Evolutionary conservation across 805 yeast genomes (phyloP).

Genomic region (Isabelozyma gotoi): DNA sequence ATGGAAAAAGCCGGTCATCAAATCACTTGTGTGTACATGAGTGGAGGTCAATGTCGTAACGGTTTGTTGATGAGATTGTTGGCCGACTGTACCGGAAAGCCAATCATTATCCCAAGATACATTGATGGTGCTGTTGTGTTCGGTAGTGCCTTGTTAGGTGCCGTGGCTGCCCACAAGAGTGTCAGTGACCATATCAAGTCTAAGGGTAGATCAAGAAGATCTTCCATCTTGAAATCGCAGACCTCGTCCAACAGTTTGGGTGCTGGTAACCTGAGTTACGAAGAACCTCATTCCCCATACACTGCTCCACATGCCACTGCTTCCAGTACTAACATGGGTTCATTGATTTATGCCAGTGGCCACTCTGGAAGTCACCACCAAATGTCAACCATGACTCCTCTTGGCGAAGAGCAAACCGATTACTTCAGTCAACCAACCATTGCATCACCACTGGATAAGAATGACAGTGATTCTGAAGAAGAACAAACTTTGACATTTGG

Average conservation of each 20-base stretch:
- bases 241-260: slow-evolving; percentile 20
- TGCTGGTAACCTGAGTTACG: slow-evolving; percentile 11
- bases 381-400: slow-evolving; percentile 36
- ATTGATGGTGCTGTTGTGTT: slow-evolving; percentile 97
- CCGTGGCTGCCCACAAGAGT: slow-evolving; percentile 79
- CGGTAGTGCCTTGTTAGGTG: slow-evolving; percentile 93
- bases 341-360: slow-evolving; percentile 43
- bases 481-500: slow-evolving; percentile 60
- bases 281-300: slow-evolving; percentile 60
- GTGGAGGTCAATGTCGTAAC: slow-evolving; percentile 97
- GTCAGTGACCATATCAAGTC: slow-evolving; percentile 35
- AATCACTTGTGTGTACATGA: slow-evolving; percentile 75
- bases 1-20: slow-evolving; percentile 80
- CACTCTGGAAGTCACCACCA: slow-evolving; percentile 29
- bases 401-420: slow-evolving; percentile 36
- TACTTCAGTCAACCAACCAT: slow-evolving; percentile 35
- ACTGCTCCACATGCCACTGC: slow-evolving; percentile 82
- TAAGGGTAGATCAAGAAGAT: slow-evolving; percentile 36
- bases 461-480: slow-evolving; percentile 42
- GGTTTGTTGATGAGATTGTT: slow-evolving; percentile 82
- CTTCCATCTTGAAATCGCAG: slow-evolving; percentile 27
- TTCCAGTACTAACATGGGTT: slow-evolving; percentile 55
- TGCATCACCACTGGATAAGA: slow-evolving; percentile 8
- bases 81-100: slow-evolving; percentile 91
- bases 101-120: slow-evolving; percentile 89